These are phyloP conservation scores for Ceratocystis colombiana DNA, from an alignment of 2,329 filamentous ascomycete genomes.

Conservation along the genomic window DNA sequence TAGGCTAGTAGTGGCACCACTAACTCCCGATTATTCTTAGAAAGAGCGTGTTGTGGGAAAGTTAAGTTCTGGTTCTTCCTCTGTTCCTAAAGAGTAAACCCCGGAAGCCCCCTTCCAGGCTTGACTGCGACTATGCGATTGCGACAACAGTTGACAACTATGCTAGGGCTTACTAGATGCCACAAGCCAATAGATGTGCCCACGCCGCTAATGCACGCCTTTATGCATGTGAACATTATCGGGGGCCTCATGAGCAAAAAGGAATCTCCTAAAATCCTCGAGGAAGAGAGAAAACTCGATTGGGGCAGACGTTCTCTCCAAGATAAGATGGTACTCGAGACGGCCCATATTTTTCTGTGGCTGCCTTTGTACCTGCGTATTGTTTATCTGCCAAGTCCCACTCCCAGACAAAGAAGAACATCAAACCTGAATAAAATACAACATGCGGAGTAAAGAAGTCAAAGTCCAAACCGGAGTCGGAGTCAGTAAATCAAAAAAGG, in stretches of 20 bases:
- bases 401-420: not conserved
- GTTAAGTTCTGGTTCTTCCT: not conserved
- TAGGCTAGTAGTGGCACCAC: constrained; percentile 5
- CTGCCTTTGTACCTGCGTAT: constrained; percentile 5
- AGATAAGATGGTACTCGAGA: not conserved
- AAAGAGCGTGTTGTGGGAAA: not conserved
- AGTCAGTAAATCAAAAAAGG: no score
- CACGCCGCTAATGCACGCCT: constrained; percentile 9
- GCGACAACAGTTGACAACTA: not conserved
- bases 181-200: not conserved
- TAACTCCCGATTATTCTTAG: constrained; percentile 7
- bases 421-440: no score
- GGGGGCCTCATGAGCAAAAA: constrained; percentile 6
- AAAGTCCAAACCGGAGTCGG: not conserved
- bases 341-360: not conserved
- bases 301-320: not conserved
- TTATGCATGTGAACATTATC: constrained; percentile 11
- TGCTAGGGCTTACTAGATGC: not conserved
- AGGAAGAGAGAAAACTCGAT: not conserved
- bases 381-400: not conserved
- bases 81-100: not conserved
- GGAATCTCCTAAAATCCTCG: not conserved
- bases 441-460: not conserved
- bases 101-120: no score
- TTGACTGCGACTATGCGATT: not conserved